These are phyloP conservation scores for Coemansia nantahalensis DNA, from an alignment of 192 early-diverging fungal species.

Conservation along the genomic window DNA sequence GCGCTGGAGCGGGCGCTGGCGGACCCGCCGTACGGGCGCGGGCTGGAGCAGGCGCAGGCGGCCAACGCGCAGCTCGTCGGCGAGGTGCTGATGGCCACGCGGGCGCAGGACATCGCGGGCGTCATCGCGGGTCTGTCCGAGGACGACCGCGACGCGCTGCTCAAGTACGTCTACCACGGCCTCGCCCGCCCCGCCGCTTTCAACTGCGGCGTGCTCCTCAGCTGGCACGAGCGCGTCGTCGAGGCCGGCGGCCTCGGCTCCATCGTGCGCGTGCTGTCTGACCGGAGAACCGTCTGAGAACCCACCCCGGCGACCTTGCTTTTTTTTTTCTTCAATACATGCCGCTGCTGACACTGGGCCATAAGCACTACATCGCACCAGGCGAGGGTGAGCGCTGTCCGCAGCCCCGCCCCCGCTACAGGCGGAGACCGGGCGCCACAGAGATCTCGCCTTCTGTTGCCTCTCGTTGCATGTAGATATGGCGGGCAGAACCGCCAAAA, in stretches of 20 bases:
- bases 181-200: conserved; percentile 80
- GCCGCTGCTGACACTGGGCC: too few relatives aligned
- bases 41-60: conserved; percentile 64
- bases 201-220: conserved; percentile 79
- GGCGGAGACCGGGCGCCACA: too few relatives aligned
- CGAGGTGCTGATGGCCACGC: conserved; percentile 74
- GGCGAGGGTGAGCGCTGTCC: too few relatives aligned
- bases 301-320: conserved; percentile 79
- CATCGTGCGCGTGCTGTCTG: conserved; percentile 91
- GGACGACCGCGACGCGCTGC: conserved; percentile 73
- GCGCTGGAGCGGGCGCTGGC: conserved; percentile 63
- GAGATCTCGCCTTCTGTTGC: too few relatives aligned
- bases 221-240: conserved; percentile 96
- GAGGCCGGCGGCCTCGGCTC: conserved; percentile 85
- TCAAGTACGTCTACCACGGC: conserved; percentile 93
- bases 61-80: conserved; percentile 75
- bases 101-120: conserved; percentile 64
- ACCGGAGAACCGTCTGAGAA: conserved; percentile 67
- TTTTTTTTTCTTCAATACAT: too few relatives aligned
- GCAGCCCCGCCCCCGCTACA: too few relatives aligned
- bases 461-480: too few relatives aligned
- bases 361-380: too few relatives aligned
- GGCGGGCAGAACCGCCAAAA: too few relatives aligned
- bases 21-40: conserved; percentile 69
- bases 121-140: conserved; percentile 60